Conservation (phyloP, 1,284 basidiomycete genomes). For the Sutorius eximius region DNA sequence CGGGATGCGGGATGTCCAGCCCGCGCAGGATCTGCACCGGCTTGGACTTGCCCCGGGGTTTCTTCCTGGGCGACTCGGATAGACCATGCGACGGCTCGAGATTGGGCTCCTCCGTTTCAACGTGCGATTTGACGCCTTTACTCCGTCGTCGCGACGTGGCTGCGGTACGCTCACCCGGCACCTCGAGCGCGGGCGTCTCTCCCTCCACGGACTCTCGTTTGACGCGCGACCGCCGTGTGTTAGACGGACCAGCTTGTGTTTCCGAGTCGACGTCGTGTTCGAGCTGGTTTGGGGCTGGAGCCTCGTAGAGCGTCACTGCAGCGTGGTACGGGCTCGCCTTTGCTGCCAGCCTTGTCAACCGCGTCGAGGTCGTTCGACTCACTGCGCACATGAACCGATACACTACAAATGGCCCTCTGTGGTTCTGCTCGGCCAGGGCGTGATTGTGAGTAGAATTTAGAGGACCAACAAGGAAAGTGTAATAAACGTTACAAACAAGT, state of each 20-base stretch:
- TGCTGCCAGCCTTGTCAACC: constrained; percentile 34
- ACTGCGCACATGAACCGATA: constrained; percentile 18
- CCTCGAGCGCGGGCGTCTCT: constrained; percentile 14
- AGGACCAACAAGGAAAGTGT: neutral
- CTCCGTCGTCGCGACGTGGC: neutral
- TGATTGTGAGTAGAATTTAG: neutral
- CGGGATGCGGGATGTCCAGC: constrained; percentile 69
- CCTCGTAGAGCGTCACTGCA: constrained; percentile 44
- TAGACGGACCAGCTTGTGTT: constrained; percentile 11
- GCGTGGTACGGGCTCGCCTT: constrained; percentile 44
- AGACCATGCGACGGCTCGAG: neutral
- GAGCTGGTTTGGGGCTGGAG: neutral
- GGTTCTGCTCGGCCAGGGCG: neutral
- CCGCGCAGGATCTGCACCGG: constrained; percentile 45
- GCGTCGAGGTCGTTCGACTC: constrained; percentile 14
- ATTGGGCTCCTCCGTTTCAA: neutral
- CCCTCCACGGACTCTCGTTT: constrained; percentile 36
- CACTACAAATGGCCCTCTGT: neutral
- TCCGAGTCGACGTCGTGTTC: neutral
- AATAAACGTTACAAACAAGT: no score
- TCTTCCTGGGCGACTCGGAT: constrained; percentile 2
- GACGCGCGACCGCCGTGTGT: constrained; percentile 28
- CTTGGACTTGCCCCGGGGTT: constrained; percentile 33
- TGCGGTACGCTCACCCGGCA: neutral
- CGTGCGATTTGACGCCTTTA: neutral